Evolutionary conservation across 73 alveolate species (phyloP), one percentile per base, ranked within the genome.

Genomic region (Paramecium sexaurelia): DNA sequence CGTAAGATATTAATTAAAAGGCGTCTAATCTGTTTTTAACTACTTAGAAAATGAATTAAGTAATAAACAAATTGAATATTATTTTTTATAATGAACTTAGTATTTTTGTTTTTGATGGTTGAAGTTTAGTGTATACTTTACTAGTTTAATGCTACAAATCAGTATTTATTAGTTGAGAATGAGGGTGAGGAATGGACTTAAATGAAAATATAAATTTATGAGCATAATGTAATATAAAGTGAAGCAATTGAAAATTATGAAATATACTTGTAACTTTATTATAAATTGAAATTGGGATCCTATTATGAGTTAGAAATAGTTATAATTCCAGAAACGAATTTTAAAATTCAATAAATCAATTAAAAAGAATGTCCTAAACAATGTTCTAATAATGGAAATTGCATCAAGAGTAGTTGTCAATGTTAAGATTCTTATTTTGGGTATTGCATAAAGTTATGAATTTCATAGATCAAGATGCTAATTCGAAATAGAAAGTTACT

Each of bases 381-480:
- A 71, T 71, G 86, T 36, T 71, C 86, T 71, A 71, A 71, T 35
- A 32, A 71, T 32, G 86, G 86, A 35, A 71, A 3, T 71, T 71
- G 86, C 15, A 71, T 27, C 2, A 40, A 37, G 32, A 33, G 9
- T 6, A 22, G 43, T 11, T 71, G 86, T n/a, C 32, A 29, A 33
- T 71, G 86, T 40, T 33, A 20, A 33, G 86, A 71, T 11, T 19
- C 7, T 0, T 71, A 11, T 71, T 33, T 71, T 8, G 86, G 86
- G 86, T 71, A 71, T 13, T 24, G 11, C 7, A 71, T 11, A 5
- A 4, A 27, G 11, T 71, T 71, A 35, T 36, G 10, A 2, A 33
- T 27, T 5, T 15, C 10, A 11, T 27, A 71, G 86, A 35, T 32
- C 55, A 19, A 32, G 86, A 35, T 71, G 86, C 26, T 37, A 71